These are phyloP conservation scores for Penicillium cinerascens DNA, from an alignment of 495 filamentous ascomycete genomes.

Conservation along the genomic window DNA sequence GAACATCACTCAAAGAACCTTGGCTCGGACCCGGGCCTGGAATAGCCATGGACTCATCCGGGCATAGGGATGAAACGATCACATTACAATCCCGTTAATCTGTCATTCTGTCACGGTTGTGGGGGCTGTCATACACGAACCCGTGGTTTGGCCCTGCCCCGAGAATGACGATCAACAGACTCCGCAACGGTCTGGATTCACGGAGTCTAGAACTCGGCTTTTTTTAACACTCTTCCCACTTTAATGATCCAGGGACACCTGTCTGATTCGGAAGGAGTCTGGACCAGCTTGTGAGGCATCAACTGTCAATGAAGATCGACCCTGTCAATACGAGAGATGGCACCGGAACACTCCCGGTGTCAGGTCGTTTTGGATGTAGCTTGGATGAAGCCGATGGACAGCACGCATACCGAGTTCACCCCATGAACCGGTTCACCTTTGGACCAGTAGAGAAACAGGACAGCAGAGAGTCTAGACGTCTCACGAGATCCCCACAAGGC, in stretches of 20 bases:
- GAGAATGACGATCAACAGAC: constrained; percentile 15
- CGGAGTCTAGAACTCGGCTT: constrained; percentile 6
- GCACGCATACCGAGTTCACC: background rate
- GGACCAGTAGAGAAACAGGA: background rate
- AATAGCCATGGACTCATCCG: background rate
- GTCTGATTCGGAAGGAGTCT: constrained; percentile 12
- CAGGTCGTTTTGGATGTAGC: too few relatives aligned
- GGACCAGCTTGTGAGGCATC: constrained; percentile 7
- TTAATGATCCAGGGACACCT: background rate
- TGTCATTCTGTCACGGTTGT: background rate
- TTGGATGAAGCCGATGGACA: background rate
- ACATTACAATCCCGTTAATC: background rate
- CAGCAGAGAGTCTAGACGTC: background rate
- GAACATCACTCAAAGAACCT: background rate
- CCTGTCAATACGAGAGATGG: background rate
- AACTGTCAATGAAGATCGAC: constrained; percentile 4
- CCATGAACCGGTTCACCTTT: constrained; percentile 9
- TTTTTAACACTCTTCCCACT: background rate
- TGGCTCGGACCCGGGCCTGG: background rate
- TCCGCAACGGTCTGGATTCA: constrained; percentile 21
- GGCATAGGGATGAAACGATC: background rate
- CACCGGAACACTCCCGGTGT: too few relatives aligned
- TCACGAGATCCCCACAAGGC: constrained; percentile 8
- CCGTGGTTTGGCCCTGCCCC: constrained; percentile 3
- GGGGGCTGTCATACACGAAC: constrained; percentile 1